phyloP scores from a whole-genome alignment of 1,284 basidiomycete genomes.

The Cronartium quercuum region DNA sequence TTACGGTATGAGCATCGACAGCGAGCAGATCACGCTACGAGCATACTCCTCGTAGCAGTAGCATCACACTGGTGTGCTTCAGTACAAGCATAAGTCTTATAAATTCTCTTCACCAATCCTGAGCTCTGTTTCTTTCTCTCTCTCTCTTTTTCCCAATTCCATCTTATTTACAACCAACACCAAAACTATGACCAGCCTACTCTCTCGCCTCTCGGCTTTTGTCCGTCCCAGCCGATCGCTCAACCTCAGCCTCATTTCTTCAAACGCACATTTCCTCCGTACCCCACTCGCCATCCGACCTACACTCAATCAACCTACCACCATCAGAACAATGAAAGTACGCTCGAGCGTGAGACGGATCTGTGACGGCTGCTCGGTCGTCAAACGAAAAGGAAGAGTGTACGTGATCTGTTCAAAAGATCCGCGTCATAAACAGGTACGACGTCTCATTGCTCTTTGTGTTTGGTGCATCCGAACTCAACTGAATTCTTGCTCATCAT shows the following conservation, averaged over 20 bases:
- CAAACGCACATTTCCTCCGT: neutral
- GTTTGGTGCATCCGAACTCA: too few relatives aligned
- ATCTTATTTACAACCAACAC: too few relatives aligned
- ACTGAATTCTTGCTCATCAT: too few relatives aligned
- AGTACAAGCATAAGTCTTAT: too few relatives aligned
- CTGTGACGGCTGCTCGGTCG: slow-evolving; percentile 49
- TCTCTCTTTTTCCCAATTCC: too few relatives aligned
- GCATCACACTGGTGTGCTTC: too few relatives aligned
- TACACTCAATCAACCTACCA: neutral
- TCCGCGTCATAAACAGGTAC: slow-evolving; percentile 97
- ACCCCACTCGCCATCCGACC: neutral
- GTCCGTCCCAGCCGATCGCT: neutral
- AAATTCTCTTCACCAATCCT: too few relatives aligned
- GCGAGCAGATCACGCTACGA: too few relatives aligned
- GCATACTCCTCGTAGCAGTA: too few relatives aligned
- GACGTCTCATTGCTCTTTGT: neutral
- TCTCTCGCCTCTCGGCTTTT: slow-evolving; percentile 7
- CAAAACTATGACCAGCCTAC: neutral
- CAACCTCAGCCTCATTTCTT: slow-evolving; percentile 2
- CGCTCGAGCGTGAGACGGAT: slow-evolving; percentile 35
- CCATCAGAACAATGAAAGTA: slow-evolving; percentile 34
- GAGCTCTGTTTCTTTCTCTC: too few relatives aligned
- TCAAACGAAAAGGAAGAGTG: slow-evolving; percentile 71
- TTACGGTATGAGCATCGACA: too few relatives aligned
- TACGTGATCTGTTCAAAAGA: slow-evolving; percentile 92